phyloP scores from a whole-genome alignment of 1,284 basidiomycete species.

The Ganoderma resinaceum region DNA sequence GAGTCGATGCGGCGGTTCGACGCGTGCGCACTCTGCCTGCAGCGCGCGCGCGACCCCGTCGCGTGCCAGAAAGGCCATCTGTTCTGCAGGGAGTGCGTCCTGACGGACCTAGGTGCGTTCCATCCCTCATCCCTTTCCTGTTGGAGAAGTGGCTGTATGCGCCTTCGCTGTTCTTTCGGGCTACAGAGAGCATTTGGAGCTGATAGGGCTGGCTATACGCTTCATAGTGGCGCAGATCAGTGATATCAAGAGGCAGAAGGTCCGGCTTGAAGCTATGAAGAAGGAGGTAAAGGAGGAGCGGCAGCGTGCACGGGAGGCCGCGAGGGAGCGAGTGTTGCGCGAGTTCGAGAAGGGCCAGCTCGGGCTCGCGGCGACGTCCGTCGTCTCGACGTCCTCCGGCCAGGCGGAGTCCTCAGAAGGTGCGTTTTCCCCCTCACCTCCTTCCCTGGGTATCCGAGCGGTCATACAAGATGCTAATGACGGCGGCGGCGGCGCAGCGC shows the following conservation, averaged over 20 bases:
- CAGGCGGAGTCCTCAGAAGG: conserved; percentile 42
- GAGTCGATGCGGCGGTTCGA: conserved; percentile 92
- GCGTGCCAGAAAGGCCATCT: conserved; percentile 87
- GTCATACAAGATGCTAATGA: background rate
- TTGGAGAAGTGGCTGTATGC: background rate
- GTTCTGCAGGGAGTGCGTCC: conserved; percentile 90
- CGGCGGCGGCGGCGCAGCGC: conserved; percentile 41
- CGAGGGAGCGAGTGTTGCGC: conserved; percentile 82
- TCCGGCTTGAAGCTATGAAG: conserved; percentile 74
- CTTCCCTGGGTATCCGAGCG: background rate
- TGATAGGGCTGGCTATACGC: background rate
- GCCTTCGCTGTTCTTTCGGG: background rate
- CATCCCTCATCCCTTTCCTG: background rate
- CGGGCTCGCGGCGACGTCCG: conserved; percentile 56
- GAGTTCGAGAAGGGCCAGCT: conserved; percentile 90
- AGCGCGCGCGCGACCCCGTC: conserved; percentile 80
- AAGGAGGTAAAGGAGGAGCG: conserved; percentile 81
- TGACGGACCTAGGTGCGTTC: conserved; percentile 73
- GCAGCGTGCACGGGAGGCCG: conserved; percentile 67
- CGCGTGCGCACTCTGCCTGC: conserved; percentile 85
- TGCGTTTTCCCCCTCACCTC: conserved; percentile 34
- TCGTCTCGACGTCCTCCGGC: conserved; percentile 47
- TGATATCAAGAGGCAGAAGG: conserved; percentile 87
- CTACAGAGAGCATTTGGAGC: background rate
- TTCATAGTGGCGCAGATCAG: conserved; percentile 85